phyloP scores from a whole-genome alignment of 2,329 filamentous ascomycete genomes.

The Botrytis fragariae region DNA sequence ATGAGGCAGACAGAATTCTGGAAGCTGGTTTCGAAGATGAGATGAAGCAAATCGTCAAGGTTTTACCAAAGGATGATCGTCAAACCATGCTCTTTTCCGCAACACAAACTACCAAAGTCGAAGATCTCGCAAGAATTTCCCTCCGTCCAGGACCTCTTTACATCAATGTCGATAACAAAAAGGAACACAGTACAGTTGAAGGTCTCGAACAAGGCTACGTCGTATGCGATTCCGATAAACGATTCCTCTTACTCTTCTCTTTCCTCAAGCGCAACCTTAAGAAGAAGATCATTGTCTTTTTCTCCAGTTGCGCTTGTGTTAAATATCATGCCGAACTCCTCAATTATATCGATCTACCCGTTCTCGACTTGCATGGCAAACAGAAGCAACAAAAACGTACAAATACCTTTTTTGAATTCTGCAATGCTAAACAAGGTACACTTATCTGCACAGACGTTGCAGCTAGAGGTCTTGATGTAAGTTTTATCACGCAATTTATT shows the following conservation, averaged over 20 bases:
- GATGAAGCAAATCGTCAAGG: conserved; percentile 95
- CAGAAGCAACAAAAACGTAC: conserved; percentile 99
- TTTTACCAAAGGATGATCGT: conserved; percentile 79
- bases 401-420: conserved; percentile 97
- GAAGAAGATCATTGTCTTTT: conserved; percentile 93
- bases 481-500: conserved; percentile 33
- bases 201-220: conserved; percentile 96
- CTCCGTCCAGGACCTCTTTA: conserved; percentile 87
- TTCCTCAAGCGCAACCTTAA: conserved; percentile 91
- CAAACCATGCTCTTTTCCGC: conserved; percentile 99
- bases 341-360: conserved; percentile 94
- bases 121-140: conserved; percentile 92
- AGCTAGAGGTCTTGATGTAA: conserved; percentile 83
- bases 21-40: conserved; percentile 99
- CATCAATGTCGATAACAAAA: conserved; percentile 91
- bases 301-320: conserved; percentile 87
- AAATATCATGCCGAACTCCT: conserved; percentile 95
- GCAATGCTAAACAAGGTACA: conserved; percentile 78
- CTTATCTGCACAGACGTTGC: conserved; percentile 97
- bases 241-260: conserved; percentile 89
- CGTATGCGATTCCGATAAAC: conserved; percentile 87
- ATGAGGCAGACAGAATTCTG: conserved; percentile 93
- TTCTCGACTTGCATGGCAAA: conserved; percentile 86
- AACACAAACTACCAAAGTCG: conserved; percentile 97
- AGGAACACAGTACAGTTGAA: conserved; percentile 88